phyloP scores from a whole-genome alignment of 768 basidiomycete species.

The Dioszegia crocea region DNA sequence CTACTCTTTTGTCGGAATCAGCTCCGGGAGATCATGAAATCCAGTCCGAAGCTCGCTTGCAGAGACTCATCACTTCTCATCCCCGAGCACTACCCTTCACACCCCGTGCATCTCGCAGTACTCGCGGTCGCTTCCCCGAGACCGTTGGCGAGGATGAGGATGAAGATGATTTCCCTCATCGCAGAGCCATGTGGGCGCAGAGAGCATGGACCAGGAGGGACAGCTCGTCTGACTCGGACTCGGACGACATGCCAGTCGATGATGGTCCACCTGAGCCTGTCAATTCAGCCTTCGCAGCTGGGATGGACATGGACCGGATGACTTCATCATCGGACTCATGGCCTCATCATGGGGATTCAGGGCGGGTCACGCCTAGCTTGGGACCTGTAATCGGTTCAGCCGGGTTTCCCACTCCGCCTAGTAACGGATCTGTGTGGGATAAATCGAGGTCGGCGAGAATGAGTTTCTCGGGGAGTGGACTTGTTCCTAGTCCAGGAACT shows the following conservation, averaged over 20 bases:
- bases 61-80: conserved; percentile 36
- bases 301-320: conserved; percentile 43
- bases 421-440: conserved; percentile 11
- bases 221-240: conserved; percentile 31
- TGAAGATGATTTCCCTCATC: conserved; percentile 26
- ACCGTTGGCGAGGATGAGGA: conserved; percentile 42
- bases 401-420: conserved; percentile 26
- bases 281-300: conserved; percentile 41
- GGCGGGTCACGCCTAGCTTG: conserved; percentile 28
- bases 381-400: background rate
- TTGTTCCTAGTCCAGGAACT: conserved; percentile 35
- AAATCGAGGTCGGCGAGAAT: conserved; percentile 12
- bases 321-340: background rate
- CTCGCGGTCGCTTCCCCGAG: conserved; percentile 40
- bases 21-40: conserved; percentile 42
- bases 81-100: conserved; percentile 36
- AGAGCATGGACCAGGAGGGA: conserved; percentile 23
- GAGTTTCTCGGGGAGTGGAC: conserved; percentile 27
- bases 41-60: conserved; percentile 40
- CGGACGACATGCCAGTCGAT: conserved; percentile 28
- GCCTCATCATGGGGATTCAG: conserved; percentile 12
- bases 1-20: conserved; percentile 39
- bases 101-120: conserved; percentile 27
- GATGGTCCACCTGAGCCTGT: conserved; percentile 30
- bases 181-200: conserved; percentile 16